A percentile compares a stretch with the other conserved stretches of the same genome.
Conservation (phyloP, 2,329 filamentous ascomycete genomes). For the Aspergillus fumigatiaffinis region DNA sequence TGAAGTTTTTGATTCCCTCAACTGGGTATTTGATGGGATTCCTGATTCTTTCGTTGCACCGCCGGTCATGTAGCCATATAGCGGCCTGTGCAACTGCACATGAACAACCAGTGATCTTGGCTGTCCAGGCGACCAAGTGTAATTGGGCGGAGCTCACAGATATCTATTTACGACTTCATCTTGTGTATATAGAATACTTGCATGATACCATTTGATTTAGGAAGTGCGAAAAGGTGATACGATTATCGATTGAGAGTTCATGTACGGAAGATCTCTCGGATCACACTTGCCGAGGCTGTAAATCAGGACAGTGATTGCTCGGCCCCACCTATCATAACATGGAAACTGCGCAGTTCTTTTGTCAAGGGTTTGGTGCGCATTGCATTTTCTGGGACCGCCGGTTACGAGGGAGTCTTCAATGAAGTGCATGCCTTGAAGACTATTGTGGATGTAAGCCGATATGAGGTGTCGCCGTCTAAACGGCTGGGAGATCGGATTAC, state of each 20-base stretch:
- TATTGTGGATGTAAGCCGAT: no score
- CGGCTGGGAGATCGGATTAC: background rate
- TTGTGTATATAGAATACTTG: background rate
- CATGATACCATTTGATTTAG: background rate
- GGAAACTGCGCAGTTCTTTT: no score
- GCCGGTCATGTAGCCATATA: conserved; percentile 24
- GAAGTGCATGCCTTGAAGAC: no score
- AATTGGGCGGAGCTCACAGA: background rate
- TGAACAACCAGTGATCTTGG: background rate
- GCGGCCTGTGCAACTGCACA: background rate
- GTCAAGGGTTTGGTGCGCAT: no score
- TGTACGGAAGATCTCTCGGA: background rate
- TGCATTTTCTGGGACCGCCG: no score
- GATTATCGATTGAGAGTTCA: background rate
- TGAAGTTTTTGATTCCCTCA: conserved; percentile 80
- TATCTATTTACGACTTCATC: background rate
- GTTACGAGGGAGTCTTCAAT: no score
- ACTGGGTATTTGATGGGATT: conserved; percentile 86
- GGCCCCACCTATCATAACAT: background rate
- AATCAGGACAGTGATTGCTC: background rate
- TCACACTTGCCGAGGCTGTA: background rate
- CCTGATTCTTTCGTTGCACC: conserved; percentile 57
- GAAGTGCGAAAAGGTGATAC: background rate
- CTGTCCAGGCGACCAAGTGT: background rate
- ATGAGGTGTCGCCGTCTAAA: no score